Evolutionary conservation across 306 rosid genomes (phyloP).

Genomic region (Ceratonia siliqua): DNA sequence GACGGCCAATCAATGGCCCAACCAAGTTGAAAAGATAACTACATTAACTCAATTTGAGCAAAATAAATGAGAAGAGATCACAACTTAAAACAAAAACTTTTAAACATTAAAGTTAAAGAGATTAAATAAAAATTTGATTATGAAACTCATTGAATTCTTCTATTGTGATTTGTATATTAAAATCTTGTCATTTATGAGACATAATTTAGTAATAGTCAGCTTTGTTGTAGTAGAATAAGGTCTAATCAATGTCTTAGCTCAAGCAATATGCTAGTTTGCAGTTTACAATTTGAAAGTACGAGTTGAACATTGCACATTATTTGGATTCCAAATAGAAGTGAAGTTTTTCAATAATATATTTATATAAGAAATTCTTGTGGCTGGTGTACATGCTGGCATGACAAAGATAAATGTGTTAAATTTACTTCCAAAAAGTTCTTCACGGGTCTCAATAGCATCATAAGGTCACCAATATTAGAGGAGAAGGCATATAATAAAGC

Average conservation of each 20-base stretch:
- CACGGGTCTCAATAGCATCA: neutral
- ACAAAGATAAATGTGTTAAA: neutral
- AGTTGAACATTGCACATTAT: neutral
- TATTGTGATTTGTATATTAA: neutral
- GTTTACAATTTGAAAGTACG: neutral
- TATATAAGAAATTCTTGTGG: no score
- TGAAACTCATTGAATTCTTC: neutral
- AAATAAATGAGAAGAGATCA: conserved; percentile 7
- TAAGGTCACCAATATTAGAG: neutral
- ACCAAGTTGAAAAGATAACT: conserved; percentile 87
- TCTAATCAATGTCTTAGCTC: neutral
- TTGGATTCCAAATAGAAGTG: neutral
- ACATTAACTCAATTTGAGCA: conserved; percentile 40
- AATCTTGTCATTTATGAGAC: neutral
- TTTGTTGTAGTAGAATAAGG: neutral
- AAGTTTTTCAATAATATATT: neutral
- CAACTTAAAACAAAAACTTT: neutral
- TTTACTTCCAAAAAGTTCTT: neutral
- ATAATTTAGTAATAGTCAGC: neutral
- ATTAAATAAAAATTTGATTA: neutral
- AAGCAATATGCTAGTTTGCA: neutral
- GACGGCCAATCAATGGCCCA: conserved; percentile 64
- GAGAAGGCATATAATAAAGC: neutral
- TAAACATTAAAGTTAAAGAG: neutral
- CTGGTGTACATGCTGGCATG: neutral